Evolutionary conservation across 1,284 basidiomycete species (phyloP).

Genomic region (Cryptococcus sp.): DNA sequence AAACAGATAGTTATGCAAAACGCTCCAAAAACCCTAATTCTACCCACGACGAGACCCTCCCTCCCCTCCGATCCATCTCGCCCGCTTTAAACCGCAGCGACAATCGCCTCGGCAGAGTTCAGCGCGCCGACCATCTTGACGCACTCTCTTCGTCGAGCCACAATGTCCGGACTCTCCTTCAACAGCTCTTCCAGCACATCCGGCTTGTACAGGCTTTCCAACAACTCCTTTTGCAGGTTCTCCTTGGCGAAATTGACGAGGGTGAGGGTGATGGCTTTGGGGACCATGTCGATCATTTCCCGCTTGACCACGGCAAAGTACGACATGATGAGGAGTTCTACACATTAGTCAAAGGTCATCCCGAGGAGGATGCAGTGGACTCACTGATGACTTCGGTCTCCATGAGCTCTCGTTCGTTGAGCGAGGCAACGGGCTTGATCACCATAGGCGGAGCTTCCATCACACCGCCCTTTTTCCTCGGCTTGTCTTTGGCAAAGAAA

Average conservation of each 20-base stretch:
- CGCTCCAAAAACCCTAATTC: too few relatives aligned
- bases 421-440: slow-evolving; percentile 85
- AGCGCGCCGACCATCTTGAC: slow-evolving; percentile 80
- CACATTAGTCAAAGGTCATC: slow-evolving; percentile 5
- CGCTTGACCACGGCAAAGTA: slow-evolving; percentile 98
- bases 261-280: slow-evolving; percentile 91
- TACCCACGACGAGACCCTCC: too few relatives aligned
- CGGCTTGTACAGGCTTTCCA: slow-evolving; percentile 53
- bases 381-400: slow-evolving; percentile 99
- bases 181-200: slow-evolving; percentile 86
- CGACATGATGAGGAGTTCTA: slow-evolving; percentile 82
- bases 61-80: too few relatives aligned
- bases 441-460: slow-evolving; percentile 91
- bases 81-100: slow-evolving; percentile 29
- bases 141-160: slow-evolving; percentile 74
- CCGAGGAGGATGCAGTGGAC: slow-evolving; percentile 47
- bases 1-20: too few relatives aligned
- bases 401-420: slow-evolving; percentile 93
- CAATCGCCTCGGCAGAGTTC: slow-evolving; percentile 80
- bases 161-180: slow-evolving; percentile 65
- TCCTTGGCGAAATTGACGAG: slow-evolving; percentile 91
- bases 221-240: slow-evolving; percentile 50
- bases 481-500: slow-evolving; percentile 66
- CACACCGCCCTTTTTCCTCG: slow-evolving; percentile 69
- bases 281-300: slow-evolving; percentile 99